A percentile compares a stretch with the other conserved stretches of the same genome.
phyloP scores from a whole-genome alignment of 2,329 filamentous ascomycete genomes.

The Paracoccidioides brasiliensis region DNA sequence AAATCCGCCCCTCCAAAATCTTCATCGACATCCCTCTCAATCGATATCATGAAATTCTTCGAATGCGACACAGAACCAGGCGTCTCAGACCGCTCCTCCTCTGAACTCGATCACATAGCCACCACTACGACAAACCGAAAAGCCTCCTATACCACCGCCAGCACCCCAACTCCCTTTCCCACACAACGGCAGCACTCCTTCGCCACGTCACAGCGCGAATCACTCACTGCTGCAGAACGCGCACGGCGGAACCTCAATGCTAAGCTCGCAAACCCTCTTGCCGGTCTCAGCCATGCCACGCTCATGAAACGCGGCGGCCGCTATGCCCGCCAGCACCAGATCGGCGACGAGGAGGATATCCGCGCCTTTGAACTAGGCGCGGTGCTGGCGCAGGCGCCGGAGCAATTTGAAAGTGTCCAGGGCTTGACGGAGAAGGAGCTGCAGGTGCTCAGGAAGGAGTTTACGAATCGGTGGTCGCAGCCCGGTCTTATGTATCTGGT shows the following conservation, averaged over 20 bases:
- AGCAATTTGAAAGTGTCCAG: constrained; percentile 37
- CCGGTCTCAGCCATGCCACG: constrained; percentile 36
- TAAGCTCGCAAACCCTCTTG: constrained; percentile 42
- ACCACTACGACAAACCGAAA: constrained; percentile 3
- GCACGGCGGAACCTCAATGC: constrained; percentile 32
- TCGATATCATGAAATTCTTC: neutral
- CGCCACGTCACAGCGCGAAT: constrained; percentile 6
- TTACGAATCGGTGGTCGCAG: constrained; percentile 56
- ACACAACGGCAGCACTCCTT: constrained; percentile 7
- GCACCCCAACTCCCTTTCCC: constrained; percentile 1
- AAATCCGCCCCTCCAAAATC: neutral
- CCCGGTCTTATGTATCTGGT: constrained; percentile 52
- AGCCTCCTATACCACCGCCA: constrained; percentile 3
- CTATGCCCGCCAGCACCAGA: constrained; percentile 44
- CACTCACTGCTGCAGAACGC: constrained; percentile 26
- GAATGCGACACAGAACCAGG: neutral
- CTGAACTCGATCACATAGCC: constrained; percentile 6
- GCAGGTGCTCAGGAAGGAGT: constrained; percentile 45
- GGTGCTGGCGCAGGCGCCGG: constrained; percentile 43
- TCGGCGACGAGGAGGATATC: constrained; percentile 43
- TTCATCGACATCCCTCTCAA: neutral
- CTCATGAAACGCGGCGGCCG: constrained; percentile 44
- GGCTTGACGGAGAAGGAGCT: constrained; percentile 48
- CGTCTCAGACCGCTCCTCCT: constrained; percentile 8
- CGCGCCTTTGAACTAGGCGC: constrained; percentile 48